Evolutionary conservation across 164 flowering plant species (phyloP).

Genomic region (Umbilicus rupestris): DNA sequence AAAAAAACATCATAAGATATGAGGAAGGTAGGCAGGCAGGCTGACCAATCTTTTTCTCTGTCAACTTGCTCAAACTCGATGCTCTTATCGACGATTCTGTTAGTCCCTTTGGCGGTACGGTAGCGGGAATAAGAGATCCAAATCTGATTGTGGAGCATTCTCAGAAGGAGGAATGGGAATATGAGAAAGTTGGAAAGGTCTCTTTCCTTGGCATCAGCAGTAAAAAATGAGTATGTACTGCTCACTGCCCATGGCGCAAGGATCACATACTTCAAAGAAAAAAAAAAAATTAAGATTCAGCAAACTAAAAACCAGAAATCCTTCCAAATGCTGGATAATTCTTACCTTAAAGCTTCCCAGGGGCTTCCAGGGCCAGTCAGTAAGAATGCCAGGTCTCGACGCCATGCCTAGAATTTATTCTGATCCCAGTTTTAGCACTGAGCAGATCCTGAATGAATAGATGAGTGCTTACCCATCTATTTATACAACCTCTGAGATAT

Average conservation of each 20-base stretch:
- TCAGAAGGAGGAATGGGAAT: constrained; percentile 28
- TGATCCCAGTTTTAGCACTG: neutral
- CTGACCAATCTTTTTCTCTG: constrained; percentile 10
- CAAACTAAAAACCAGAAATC: no score
- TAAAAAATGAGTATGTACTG: constrained; percentile 18
- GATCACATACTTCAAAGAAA: constrained; percentile 25
- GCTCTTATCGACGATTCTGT: constrained; percentile 24
- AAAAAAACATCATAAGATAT: no score
- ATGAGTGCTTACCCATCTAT: no score
- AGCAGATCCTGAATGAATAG: no score
- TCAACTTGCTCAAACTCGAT: constrained; percentile 22
- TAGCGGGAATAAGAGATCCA: constrained; percentile 48
- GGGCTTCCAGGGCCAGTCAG: constrained; percentile 52
- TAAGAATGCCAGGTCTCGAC: constrained; percentile 16
- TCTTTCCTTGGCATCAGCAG: constrained; percentile 19
- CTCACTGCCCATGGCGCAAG: constrained; percentile 41
- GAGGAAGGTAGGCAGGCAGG: no score
- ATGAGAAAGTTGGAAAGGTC: constrained; percentile 19
- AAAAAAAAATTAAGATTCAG: neutral
- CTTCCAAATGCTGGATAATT: neutral
- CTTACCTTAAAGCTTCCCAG: constrained; percentile 45
- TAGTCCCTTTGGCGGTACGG: constrained; percentile 37
- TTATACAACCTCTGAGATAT: no score
- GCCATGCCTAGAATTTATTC: neutral
- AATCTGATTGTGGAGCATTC: constrained; percentile 44